Conservation (phyloP, 1,284 basidiomycete genomes). For the Rhodotorula sp. region DNA sequence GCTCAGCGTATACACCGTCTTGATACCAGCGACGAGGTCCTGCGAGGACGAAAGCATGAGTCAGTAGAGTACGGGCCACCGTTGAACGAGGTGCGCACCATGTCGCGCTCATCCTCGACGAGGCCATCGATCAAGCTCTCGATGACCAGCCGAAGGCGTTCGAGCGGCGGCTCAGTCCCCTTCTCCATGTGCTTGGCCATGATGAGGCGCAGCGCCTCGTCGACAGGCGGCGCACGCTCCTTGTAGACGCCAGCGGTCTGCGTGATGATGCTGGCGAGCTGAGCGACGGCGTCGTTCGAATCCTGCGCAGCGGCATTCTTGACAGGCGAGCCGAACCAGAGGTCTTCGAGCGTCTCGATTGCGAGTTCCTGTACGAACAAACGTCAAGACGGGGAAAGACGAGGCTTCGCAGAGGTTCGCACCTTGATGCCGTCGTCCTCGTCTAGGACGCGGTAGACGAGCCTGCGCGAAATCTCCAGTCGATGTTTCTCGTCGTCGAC, state of each 20-base stretch:
- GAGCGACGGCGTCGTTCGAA: slow-evolving; percentile 42
- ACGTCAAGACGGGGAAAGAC: not conserved
- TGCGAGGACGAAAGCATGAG: slow-evolving; percentile 47
- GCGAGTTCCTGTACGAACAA: slow-evolving; percentile 67
- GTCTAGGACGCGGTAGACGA: slow-evolving; percentile 83
- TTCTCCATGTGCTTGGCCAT: slow-evolving; percentile 55
- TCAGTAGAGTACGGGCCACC: not conserved
- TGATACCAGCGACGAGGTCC: slow-evolving; percentile 77
- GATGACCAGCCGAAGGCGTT: slow-evolving; percentile 71
- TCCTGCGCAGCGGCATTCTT: slow-evolving; percentile 45
- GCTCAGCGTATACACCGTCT: slow-evolving; percentile 78
- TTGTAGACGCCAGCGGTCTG: slow-evolving; percentile 76
- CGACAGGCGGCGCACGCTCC: slow-evolving; percentile 77
- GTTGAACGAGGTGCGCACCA: slow-evolving; percentile 32
- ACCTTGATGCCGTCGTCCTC: slow-evolving; percentile 88
- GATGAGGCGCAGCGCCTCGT: slow-evolving; percentile 73
- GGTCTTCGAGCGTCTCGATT: slow-evolving; percentile 78
- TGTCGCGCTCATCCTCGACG: slow-evolving; percentile 71
- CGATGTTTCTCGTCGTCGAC: slow-evolving; percentile 62
- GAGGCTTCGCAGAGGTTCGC: slow-evolving; percentile 8
- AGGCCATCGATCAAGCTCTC: slow-evolving; percentile 81
- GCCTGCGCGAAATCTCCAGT: slow-evolving; percentile 76
- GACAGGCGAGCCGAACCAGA: slow-evolving; percentile 66
- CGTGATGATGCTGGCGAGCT: slow-evolving; percentile 73
- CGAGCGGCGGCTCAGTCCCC: slow-evolving; percentile 55